phyloP scores from a whole-genome alignment of 495 filamentous ascomycete species.

The Xylaria venustula region DNA sequence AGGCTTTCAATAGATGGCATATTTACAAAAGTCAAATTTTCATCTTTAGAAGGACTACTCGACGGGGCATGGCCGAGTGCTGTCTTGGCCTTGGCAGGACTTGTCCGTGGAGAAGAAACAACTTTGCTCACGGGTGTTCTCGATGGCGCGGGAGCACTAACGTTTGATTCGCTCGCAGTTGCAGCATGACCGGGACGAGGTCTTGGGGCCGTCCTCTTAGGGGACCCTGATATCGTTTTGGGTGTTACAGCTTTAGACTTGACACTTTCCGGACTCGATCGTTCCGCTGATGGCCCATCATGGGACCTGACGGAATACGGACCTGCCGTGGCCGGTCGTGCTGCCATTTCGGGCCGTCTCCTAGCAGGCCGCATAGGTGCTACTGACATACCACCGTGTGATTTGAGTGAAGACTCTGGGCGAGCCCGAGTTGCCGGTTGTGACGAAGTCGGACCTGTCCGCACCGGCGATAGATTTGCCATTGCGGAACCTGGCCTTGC shows the following conservation, averaged over 20 bases:
- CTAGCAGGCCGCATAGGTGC: conserved; percentile 55
- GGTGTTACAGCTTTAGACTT: conserved; percentile 40
- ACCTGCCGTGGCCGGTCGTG: conserved; percentile 55
- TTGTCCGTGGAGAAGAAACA: conserved; percentile 28
- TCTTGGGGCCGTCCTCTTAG: conserved; percentile 44
- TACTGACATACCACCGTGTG: conserved; percentile 52
- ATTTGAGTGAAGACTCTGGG: conserved; percentile 40
- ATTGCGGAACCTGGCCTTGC: conserved; percentile 75
- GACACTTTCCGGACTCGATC: conserved; percentile 35
- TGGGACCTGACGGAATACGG: conserved; percentile 56
- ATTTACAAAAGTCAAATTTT: conserved; percentile 49
- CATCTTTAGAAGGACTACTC: conserved; percentile 46
- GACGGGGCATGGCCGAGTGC: conserved; percentile 24
- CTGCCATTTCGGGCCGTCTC: conserved; percentile 47
- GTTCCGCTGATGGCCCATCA: conserved; percentile 41
- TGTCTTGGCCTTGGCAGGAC: conserved; percentile 19
- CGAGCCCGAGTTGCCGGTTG: conserved; percentile 40
- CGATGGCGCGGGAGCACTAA: conserved; percentile 33
- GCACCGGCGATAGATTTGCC: conserved; percentile 59
- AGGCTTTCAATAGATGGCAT: neutral
- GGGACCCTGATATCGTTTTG: conserved; percentile 39
- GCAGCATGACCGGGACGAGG: conserved; percentile 41
- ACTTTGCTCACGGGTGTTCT: conserved; percentile 26
- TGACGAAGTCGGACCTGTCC: conserved; percentile 44
- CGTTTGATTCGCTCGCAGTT: conserved; percentile 42